phyloP scores from a whole-genome alignment of 768 basidiomycete genomes.

The Kwoniella sp. region DNA sequence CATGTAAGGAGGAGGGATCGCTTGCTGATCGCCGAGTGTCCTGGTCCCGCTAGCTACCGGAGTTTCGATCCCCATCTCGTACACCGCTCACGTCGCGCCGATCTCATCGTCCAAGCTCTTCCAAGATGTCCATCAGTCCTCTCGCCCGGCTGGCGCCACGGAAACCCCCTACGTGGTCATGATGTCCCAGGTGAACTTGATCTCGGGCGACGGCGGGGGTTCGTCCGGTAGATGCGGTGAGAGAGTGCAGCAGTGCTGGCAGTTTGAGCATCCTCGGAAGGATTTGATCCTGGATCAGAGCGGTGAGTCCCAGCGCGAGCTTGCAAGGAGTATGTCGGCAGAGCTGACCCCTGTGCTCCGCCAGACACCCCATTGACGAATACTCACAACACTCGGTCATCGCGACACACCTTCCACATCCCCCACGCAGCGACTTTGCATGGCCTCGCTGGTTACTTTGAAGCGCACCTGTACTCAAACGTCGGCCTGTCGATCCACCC shows the following conservation, averaged over 20 bases:
- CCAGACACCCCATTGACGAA: constrained; percentile 88
- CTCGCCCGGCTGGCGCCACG: constrained; percentile 57
- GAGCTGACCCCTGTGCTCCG: background rate
- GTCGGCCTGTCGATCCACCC: constrained; percentile 93
- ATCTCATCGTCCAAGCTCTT: constrained; percentile 89
- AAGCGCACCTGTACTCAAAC: constrained; percentile 84
- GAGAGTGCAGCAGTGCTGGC: constrained; percentile 91
- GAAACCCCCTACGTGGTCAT: constrained; percentile 99
- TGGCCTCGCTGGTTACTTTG: constrained; percentile 95
- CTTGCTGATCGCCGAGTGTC: background rate
- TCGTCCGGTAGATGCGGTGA: constrained; percentile 65
- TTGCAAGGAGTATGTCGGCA: background rate
- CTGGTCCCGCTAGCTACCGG: constrained; percentile 59
- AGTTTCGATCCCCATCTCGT: constrained; percentile 92
- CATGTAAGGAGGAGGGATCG: background rate
- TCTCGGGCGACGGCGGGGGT: constrained; percentile 70
- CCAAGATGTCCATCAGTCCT: constrained; percentile 66
- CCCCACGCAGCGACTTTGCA: constrained; percentile 91
- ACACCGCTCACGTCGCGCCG: constrained; percentile 90
- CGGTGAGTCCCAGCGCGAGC: constrained; percentile 54
- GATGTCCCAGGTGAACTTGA: constrained; percentile 87
- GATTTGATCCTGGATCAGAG: constrained; percentile 68
- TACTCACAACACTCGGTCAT: constrained; percentile 86
- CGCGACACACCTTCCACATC: constrained; percentile 81
- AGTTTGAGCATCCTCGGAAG: constrained; percentile 85